These are phyloP conservation scores for Spathaspora sp. DNA, from an alignment of 1,139 yeast species.

Conservation along the genomic window DNA sequence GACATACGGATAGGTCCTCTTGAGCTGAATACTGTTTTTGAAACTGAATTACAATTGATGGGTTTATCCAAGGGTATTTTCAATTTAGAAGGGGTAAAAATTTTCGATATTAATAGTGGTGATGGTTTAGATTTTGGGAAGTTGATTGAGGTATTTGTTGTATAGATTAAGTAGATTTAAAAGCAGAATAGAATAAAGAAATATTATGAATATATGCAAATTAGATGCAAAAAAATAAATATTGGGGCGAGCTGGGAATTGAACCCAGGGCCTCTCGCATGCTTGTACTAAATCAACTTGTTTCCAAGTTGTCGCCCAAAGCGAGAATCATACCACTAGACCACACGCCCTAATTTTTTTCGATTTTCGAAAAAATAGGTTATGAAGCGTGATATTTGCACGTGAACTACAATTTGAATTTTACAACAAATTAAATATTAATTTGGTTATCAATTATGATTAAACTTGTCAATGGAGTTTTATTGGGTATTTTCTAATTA, in stretches of 20 bases:
- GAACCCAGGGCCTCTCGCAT: conserved; percentile 38
- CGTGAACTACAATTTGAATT: neutral
- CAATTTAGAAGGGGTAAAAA: conserved; percentile 61
- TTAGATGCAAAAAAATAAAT: conserved; percentile 5
- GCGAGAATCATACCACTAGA: conserved; percentile 37
- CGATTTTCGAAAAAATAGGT: neutral
- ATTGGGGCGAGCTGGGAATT: conserved; percentile 32
- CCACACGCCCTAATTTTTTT: conserved; percentile 24
- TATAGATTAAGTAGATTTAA: conserved; percentile 14
- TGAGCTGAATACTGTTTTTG: conserved; percentile 62
- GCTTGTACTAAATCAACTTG: conserved; percentile 17
- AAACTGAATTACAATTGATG: conserved; percentile 58
- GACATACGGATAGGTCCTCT: conserved; percentile 66
- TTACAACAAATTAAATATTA: too few relatives aligned
- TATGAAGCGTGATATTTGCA: neutral
- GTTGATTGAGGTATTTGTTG: conserved; percentile 67
- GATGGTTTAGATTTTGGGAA: conserved; percentile 74
- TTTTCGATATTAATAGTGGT: conserved; percentile 64
- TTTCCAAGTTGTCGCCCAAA: conserved; percentile 21
- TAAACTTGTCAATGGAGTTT: too few relatives aligned
- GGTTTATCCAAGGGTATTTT: conserved; percentile 68
- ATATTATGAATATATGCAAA: too few relatives aligned
- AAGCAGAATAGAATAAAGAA: neutral
- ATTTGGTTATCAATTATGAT: too few relatives aligned
- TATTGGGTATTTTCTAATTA: too few relatives aligned